Evolutionary conservation across 495 filamentous ascomycete genomes (phyloP), one percentile per base, ranked within the genome.

Genomic region (Thozetella sp.): DNA sequence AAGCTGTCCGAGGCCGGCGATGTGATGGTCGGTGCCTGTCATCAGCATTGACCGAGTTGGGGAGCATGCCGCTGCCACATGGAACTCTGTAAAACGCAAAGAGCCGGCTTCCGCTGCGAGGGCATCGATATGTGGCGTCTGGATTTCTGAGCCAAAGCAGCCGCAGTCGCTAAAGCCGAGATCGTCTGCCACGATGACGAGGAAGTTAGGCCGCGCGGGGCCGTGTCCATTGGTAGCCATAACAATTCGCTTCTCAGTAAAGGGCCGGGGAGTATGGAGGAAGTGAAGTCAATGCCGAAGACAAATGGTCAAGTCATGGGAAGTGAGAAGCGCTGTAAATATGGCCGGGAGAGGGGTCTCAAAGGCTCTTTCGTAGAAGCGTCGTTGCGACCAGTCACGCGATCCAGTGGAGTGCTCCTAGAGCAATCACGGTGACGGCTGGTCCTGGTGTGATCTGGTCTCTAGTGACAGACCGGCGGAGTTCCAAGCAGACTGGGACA

Each of bases 11-110:
- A 83, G 63, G 10, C 79, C 78, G n/a, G 80, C 76, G 51, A 80
- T 78, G 60, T 83, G 83, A 54, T 81, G 71, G 53, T 84, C 84
- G 2, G 83, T 85, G 2, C 82, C 82, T 2, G 77, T 77, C 57
- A 84, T 64, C 27, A 84, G 74, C 86, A 90, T 90, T 37, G 85
- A 81, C 11, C 84, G 76, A 4, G 83, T 85, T 23, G 86, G 85
- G 64, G 82, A 87, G 67, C 87, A 90, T 68, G 86, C 85, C 22
- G 85, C 83, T 4, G 86, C 84, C 12, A 85, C 82, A 64, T 88
- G 85, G 67, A 86, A 87, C 62, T 87, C 80, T 0, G 85, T 86
- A 63, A 88, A 86, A n/a, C 81, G 79, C 24, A 88, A 13, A 10
- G 10, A 11, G 9, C n/a, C 67, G 11, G 84, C 84, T 59, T 74